Evolutionary conservation across 2,329 filamentous ascomycete species (phyloP), one percentile per base, ranked within the genome.

Genomic region (Mariannaea sp.): DNA sequence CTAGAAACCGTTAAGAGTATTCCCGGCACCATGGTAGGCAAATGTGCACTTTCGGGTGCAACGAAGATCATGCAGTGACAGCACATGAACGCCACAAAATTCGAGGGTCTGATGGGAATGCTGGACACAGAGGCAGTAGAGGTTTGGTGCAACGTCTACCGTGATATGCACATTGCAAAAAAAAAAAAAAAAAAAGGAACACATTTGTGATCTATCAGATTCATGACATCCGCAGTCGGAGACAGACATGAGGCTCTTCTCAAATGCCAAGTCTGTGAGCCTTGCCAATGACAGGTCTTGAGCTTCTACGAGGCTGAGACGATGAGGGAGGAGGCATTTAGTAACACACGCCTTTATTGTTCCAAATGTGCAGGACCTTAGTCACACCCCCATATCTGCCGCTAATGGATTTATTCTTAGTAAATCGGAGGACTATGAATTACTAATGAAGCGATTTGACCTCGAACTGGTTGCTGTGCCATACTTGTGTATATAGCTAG

Each of bases 181-280:
- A n/a, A n/a, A n/a, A n/a, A n/a, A n/a, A n/a, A n/a, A n/a, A n/a
- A n/a, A n/a, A n/a, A n/a, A n/a, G n/a, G n/a, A n/a, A n/a, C n/a
- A n/a, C n/a, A n/a, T n/a, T n/a, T 55, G 20, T 55, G 52, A 55
- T 51, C 19, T 55, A 51, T 55, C 52, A 55, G 52, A 51, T 42
- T 41, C 14, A 26, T 12, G 29, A 16, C 14, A 17, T 20, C 24
- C n/a, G 26, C 24, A 24, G 38, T 26, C n/a, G 19, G 27, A 26
- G 24, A 33, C 20, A 39, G 32, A 39, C 44, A 33, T 19, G 24
- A 48, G 50, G 40, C 39, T 35, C n/a, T 10, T 49, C 9, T 33
- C 12, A 14, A 49, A 14, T 13, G 38, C 6, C 19, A 13, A 8
- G 36, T n/a, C 29, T 20, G 27, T 26, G 12, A 17, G 45, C 45